A percentile compares a stretch with the other conserved stretches of the same genome.
These are phyloP conservation scores for Avena eriantha DNA, from an alignment of 176 grass and related monocot species.

Conservation along the genomic window DNA sequence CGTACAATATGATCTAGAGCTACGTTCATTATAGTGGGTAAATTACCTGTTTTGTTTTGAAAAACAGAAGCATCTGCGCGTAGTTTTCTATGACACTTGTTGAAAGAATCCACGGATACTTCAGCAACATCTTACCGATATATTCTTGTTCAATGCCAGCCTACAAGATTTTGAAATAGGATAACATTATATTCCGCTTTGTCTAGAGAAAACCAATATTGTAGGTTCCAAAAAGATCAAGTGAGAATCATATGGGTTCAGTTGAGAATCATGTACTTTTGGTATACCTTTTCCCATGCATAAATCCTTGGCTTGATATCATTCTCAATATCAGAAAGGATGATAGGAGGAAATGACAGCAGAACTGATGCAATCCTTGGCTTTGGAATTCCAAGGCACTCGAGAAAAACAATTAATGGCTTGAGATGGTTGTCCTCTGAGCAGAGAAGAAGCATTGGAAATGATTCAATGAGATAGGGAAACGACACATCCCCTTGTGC, in stretches of 20 bases:
- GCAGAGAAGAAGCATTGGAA: constrained; percentile 78
- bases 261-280: constrained; percentile 5
- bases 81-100: constrained; percentile 81
- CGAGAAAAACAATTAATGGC: constrained; percentile 58
- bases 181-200: constrained; percentile 25
- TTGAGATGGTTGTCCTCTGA: constrained; percentile 74
- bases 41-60: constrained; percentile 65
- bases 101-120: constrained; percentile 97
- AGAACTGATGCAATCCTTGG: constrained; percentile 58
- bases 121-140: constrained; percentile 68
- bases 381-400: constrained; percentile 48
- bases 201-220: constrained; percentile 4
- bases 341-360: constrained; percentile 73
- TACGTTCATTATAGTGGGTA: not conserved
- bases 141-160: constrained; percentile 63
- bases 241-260: not conserved
- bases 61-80: constrained; percentile 56
- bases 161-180: constrained; percentile 60
- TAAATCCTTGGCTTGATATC: constrained; percentile 71
- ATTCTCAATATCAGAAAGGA: constrained; percentile 70
- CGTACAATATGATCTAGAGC: not conserved
- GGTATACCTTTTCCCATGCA: constrained; percentile 74
- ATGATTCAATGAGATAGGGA: constrained; percentile 85
- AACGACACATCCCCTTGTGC: constrained; percentile 63
- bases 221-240: not conserved